Conservation (phyloP, 2,329 filamentous ascomycete genomes). For the Nannizzia gypsea region DNA sequence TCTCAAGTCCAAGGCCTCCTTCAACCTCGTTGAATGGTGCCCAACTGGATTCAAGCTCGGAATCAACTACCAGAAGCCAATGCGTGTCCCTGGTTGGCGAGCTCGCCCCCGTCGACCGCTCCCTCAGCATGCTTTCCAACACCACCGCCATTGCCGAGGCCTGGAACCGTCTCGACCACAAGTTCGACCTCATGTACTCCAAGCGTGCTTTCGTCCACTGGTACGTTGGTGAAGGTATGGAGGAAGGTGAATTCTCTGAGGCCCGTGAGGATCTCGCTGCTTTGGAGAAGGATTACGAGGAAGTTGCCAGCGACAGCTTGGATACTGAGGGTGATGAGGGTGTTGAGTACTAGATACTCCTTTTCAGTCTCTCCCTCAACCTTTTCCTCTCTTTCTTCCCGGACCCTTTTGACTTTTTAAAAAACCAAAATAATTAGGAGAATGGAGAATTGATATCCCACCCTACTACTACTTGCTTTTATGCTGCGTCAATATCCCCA, state of each 20-base stretch:
- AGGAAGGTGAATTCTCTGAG: slow-evolving; percentile 99
- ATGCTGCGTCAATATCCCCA: not conserved
- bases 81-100: slow-evolving; percentile 95
- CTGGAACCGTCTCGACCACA: slow-evolving; percentile 89
- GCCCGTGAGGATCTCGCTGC: slow-evolving; percentile 96
- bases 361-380: not conserved
- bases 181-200: slow-evolving; percentile 99
- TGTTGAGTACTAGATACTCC: slow-evolving; percentile 24
- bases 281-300: slow-evolving; percentile 96
- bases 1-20: slow-evolving; percentile 98
- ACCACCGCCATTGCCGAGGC: slow-evolving; percentile 97
- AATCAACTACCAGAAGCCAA: slow-evolving; percentile 98
- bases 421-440: slow-evolving; percentile 1
- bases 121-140: slow-evolving; percentile 91
- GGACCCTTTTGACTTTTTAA: not conserved
- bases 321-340: slow-evolving; percentile 49
- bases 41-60: slow-evolving; percentile 99
- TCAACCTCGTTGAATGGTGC: slow-evolving; percentile 99
- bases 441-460: slow-evolving; percentile 1
- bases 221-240: slow-evolving; percentile 99
- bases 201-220: slow-evolving; percentile 99
- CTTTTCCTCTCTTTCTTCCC: slow-evolving; percentile 1
- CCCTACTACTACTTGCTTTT: not conserved
- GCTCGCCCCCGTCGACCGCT: slow-evolving; percentile 93
- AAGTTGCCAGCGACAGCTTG: slow-evolving; percentile 66